phyloP scores from a whole-genome alignment of 495 filamentous ascomycete species.

The Ramalina peruviana region DNA sequence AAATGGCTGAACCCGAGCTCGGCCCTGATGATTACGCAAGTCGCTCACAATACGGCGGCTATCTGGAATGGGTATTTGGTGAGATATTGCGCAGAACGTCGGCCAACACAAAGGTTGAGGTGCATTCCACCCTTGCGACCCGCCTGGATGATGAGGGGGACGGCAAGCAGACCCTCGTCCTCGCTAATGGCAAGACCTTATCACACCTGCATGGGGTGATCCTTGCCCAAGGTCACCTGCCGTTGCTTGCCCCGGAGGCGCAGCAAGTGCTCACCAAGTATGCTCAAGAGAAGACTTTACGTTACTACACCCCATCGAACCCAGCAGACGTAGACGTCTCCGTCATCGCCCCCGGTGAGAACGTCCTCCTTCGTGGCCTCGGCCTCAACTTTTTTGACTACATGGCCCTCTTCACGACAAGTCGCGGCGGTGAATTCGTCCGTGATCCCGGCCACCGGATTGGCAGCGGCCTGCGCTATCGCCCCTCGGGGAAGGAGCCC shows the following conservation, averaged over 20 bases:
- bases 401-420: conserved; percentile 5
- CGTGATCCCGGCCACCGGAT: background rate
- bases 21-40: conserved; percentile 7
- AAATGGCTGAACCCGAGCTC: background rate
- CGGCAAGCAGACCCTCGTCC: conserved; percentile 7
- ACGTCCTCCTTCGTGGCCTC: conserved; percentile 6
- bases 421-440: conserved; percentile 5
- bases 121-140: too few species aligned
- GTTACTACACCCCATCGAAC: background rate
- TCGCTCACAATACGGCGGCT: conserved; percentile 6
- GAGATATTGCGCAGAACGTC: background rate
- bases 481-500: conserved; percentile 14
- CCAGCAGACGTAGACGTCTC: conserved; percentile 3
- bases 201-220: conserved; percentile 11
- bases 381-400: conserved; percentile 11
- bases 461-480: background rate
- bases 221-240: conserved; percentile 17
- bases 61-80: conserved; percentile 4
- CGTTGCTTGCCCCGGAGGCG: background rate
- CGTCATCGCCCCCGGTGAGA: background rate
- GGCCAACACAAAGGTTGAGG: background rate
- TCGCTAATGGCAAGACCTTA: conserved; percentile 10
- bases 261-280: background rate
- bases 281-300: background rate
- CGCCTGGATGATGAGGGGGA: too few species aligned